Evolutionary conservation across 306 rosid genomes (phyloP).

Genomic region (Casuarina cunninghamiana): DNA sequence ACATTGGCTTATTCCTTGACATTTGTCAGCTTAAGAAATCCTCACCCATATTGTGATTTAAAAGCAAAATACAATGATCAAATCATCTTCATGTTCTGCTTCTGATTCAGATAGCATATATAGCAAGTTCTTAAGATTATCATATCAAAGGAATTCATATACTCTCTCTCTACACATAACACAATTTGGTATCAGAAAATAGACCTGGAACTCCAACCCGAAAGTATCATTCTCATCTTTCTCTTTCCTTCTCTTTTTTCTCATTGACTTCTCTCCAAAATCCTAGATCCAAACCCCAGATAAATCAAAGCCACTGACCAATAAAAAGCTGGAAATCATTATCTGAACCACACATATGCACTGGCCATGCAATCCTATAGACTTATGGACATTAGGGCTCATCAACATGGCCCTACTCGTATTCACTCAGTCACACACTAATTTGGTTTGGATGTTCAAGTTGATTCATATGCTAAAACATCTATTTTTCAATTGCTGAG

Average conservation of each 20-base stretch:
- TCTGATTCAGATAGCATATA: not conserved
- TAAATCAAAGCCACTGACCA: too few species aligned
- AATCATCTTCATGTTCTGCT: not conserved
- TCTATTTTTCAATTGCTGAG: too few species aligned
- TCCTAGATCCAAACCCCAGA: too few species aligned
- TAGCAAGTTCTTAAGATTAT: not conserved
- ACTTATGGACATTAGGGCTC: too few species aligned
- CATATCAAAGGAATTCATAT: not conserved
- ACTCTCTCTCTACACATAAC: not conserved
- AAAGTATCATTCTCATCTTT: not conserved
- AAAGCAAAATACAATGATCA: not conserved
- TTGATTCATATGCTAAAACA: too few species aligned
- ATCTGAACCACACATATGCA: too few species aligned
- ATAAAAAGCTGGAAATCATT: too few species aligned
- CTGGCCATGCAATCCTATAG: too few species aligned
- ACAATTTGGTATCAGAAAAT: not conserved
- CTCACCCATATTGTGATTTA: not conserved
- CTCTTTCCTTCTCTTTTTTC: not conserved
- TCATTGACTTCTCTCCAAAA: too few species aligned
- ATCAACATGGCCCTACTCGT: too few species aligned
- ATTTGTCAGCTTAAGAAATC: not conserved
- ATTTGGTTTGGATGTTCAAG: too few species aligned
- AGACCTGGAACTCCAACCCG: not conserved
- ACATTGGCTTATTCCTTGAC: not conserved
- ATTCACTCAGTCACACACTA: too few species aligned